phyloP scores from a whole-genome alignment of 192 early-diverging fungal genomes.

The Linnemannia zychae region DNA sequence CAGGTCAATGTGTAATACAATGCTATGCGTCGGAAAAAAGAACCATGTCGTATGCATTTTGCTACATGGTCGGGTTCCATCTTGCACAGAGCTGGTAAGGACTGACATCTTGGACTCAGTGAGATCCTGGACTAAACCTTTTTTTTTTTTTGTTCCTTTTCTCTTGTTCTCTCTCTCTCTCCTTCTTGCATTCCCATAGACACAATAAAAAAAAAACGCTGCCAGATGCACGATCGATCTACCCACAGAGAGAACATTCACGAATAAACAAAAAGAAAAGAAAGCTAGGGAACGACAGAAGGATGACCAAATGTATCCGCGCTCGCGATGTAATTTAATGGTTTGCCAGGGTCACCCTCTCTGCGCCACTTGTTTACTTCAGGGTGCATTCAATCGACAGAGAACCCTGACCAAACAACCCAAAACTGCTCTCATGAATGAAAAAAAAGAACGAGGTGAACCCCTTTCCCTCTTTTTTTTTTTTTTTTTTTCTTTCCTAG shows the following conservation, averaged over 20 bases:
- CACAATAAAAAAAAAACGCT: not conserved
- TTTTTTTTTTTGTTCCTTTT: not conserved
- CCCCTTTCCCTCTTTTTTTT: not conserved
- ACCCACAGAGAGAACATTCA: not conserved
- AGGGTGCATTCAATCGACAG: no score
- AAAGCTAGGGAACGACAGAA: no score
- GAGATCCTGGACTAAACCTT: not conserved
- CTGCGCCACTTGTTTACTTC: no score
- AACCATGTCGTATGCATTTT: not conserved
- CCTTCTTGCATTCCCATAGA: not conserved
- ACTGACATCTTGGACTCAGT: not conserved
- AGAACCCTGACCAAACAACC: constrained; percentile 1
- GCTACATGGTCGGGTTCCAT: not conserved
- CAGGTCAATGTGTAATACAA: constrained; percentile 1
- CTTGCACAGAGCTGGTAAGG: not conserved
- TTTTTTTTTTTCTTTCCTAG: no score
- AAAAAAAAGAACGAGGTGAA: not conserved
- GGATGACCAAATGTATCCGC: not conserved
- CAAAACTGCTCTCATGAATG: not conserved
- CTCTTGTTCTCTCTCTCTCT: not conserved
- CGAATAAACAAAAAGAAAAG: not conserved
- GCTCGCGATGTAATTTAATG: not conserved
- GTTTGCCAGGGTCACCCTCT: no score
- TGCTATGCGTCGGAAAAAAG: no score
- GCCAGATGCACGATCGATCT: not conserved